Conservation (phyloP, 73 alveolate genomes). For the Tetrahymena malaccensis region DNA sequence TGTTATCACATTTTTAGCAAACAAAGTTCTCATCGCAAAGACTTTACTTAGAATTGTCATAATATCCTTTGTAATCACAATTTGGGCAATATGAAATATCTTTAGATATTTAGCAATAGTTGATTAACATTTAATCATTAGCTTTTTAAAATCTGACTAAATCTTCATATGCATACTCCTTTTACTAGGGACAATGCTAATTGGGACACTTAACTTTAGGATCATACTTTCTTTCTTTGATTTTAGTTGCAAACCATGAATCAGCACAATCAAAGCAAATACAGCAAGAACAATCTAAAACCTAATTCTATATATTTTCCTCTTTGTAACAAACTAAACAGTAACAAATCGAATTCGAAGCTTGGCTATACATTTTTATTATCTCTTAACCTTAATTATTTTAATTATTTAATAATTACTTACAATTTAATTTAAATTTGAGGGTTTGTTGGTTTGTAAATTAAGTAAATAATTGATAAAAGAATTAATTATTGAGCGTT, state of each 20-base stretch:
- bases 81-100: not conserved
- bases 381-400: not conserved
- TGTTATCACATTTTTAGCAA: not conserved
- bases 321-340: not conserved
- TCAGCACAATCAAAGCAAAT: not conserved
- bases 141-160: not conserved
- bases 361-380: not conserved
- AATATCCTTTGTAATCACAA: not conserved
- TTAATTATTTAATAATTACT: not conserved
- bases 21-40: not conserved
- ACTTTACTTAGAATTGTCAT: not conserved
- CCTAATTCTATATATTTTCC: not conserved
- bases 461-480: too few species aligned
- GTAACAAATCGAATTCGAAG: not conserved
- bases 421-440: not conserved
- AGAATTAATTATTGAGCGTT: not conserved
- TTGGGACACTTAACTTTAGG: not conserved
- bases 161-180: not conserved
- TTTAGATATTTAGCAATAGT: not conserved
- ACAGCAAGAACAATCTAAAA: not conserved
- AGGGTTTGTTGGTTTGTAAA: not conserved
- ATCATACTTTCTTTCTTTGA: not conserved
- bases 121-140: not conserved
- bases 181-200: not conserved
- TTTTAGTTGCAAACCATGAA: not conserved